Percentiles rank a stretch among this genome's conserved stretches.
Conservation (phyloP, 768 basidiomycete species). For the Mycena pura region DNA sequence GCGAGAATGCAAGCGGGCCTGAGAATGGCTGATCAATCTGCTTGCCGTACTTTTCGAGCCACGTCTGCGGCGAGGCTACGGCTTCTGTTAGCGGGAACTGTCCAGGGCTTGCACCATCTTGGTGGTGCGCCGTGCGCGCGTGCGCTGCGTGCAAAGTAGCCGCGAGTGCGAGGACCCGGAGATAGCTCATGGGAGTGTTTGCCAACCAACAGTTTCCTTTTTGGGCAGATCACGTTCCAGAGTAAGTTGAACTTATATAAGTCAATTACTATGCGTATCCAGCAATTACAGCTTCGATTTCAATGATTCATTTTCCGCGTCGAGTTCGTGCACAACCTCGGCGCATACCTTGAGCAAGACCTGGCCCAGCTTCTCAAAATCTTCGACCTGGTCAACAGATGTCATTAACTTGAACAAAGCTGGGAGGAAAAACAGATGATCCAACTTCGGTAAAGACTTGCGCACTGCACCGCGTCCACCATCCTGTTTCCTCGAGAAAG, state of each 20-base stretch:
- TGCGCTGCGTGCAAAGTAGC: background rate
- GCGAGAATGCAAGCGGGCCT: conserved; percentile 85
- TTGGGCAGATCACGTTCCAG: background rate
- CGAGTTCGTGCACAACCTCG: conserved; percentile 39
- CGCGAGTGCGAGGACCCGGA: background rate
- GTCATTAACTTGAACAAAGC: background rate
- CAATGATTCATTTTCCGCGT: background rate
- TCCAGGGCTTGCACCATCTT: background rate
- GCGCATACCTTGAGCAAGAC: conserved; percentile 43
- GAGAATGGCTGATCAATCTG: conserved; percentile 79
- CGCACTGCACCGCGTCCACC: conserved; percentile 56
- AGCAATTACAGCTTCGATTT: conserved; percentile 7
- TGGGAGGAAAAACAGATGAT: background rate
- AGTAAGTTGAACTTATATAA: too few relatives aligned
- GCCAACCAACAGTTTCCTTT: conserved; percentile 7
- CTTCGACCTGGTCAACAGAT: conserved; percentile 40
- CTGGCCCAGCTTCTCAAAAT: conserved; percentile 50
- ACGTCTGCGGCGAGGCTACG: conserved; percentile 41
- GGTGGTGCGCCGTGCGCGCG: background rate
- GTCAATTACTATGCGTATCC: too few relatives aligned
- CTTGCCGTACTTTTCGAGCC: conserved; percentile 76
- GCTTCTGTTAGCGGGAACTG: conserved; percentile 18
- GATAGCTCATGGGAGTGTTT: conserved; percentile 10
- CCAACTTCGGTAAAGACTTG: conserved; percentile 60
- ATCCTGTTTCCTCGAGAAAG: conserved; percentile 43